A percentile compares a stretch with the other conserved stretches of the same genome.
Evolutionary conservation across 2,329 filamentous ascomycete species (phyloP).

Genomic region (Epichloe sp.): DNA sequence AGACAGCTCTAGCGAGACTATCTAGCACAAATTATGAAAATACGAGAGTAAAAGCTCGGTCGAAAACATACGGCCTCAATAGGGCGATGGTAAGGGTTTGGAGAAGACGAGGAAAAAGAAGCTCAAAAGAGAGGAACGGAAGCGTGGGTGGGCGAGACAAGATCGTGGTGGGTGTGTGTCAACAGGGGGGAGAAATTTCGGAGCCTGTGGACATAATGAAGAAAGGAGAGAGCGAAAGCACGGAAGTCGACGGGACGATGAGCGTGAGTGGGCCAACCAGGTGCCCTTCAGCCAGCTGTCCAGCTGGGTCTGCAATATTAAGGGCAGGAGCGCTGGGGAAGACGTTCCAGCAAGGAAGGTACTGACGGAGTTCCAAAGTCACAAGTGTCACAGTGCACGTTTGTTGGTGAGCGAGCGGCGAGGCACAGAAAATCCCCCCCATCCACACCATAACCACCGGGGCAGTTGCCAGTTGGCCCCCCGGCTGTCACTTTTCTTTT

Average conservation of each 20-base stretch:
- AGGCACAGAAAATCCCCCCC: neutral
- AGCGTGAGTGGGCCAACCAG: slow-evolving; percentile 4
- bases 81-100: neutral
- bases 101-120: slow-evolving; percentile 2
- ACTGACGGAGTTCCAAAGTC: neutral
- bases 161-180: slow-evolving; percentile 7
- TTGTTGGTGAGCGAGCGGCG: too few relatives aligned
- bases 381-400: neutral
- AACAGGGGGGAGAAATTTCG: slow-evolving; percentile 10
- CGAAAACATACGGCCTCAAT: slow-evolving; percentile 1
- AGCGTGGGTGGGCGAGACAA: slow-evolving; percentile 9
- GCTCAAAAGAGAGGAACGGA: slow-evolving; percentile 5
- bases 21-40: neutral
- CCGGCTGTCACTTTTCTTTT: neutral
- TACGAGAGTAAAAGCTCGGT: neutral
- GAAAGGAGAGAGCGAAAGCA: slow-evolving; percentile 9
- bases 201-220: slow-evolving; percentile 1
- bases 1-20: slow-evolving; percentile 3
- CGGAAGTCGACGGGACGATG: slow-evolving; percentile 8
- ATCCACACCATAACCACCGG: neutral
- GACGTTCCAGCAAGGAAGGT: neutral
- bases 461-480: too few relatives aligned
- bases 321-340: neutral
- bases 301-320: neutral
- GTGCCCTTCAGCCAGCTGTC: slow-evolving; percentile 4